Evolutionary conservation across 768 basidiomycete genomes (phyloP), one percentile per base, ranked within the genome.

Genomic region (Tulasnella sp.): DNA sequence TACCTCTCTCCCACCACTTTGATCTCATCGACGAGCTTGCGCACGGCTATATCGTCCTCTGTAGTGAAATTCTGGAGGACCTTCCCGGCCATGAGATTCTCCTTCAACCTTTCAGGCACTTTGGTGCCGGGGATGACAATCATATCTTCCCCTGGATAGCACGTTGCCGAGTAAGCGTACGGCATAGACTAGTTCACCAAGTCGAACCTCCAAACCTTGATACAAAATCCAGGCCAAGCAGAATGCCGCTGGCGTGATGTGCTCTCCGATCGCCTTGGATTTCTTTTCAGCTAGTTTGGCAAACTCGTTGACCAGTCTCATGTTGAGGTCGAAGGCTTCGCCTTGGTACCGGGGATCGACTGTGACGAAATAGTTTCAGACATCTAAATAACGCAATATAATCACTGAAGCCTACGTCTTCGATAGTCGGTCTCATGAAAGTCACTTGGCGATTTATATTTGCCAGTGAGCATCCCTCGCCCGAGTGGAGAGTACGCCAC

Each of bases 401-500:
- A n/a, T 43, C 11, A 43, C 11, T 43, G 41, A 43, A n/a, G n/a
- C 11, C 19, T 48, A 48, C 45, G 26, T n/a, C 45, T 48, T 27
- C 51, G 51, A 29, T 29, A 52, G 27, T 52, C 51, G 19, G n/a
- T 29, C 45, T 26, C 43, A 11, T 19, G 49, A 26, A 65, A 62
- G 43, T 62, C 63, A 8, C 21, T 49, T 4, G 24, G 53, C 4
- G 53, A 56, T 10, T 49, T 54, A 44, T 30, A 45, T 32, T 29
- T 24, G 11, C 65, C 65, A 17, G 66, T 69, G 19, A 73, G 60
- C 47, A 73, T 64, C 8, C 72, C 72, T 47, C 68, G 68, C 7
- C 70, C 71, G 7, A 72, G 65, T 2, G 72, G 73, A 4, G 74
- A 72, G 65, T 75, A 77, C 17, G 76, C 75, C 55, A 75, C 45